Evolutionary conservation across 2,329 filamentous ascomycete species (phyloP).

Genomic region (Metarhizium album): DNA sequence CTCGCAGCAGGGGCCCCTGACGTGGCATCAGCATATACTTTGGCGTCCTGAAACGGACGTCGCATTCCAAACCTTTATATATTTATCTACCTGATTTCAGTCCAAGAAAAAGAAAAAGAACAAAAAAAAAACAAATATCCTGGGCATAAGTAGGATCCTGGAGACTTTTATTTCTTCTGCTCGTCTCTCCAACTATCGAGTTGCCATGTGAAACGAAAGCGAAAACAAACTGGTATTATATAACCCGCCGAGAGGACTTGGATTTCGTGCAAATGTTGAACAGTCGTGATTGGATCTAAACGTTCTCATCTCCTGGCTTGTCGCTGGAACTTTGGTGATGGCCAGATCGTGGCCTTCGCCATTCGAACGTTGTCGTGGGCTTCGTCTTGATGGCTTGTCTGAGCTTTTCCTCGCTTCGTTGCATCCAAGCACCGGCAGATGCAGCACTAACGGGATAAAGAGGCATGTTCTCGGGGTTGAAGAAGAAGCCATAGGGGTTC

Average conservation of each 20-base stretch:
- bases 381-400: conserved; percentile 29
- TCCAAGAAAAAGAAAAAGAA: neutral
- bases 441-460: conserved; percentile 43
- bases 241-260: neutral
- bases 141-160: neutral
- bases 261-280: neutral
- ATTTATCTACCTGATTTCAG: neutral
- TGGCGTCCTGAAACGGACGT: neutral
- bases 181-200: neutral
- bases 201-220: neutral
- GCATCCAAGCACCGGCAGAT: conserved; percentile 26
- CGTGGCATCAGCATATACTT: neutral
- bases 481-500: conserved; percentile 21
- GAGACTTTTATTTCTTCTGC: neutral
- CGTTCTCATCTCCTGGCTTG: conserved; percentile 1
- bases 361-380: conserved; percentile 25
- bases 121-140: too few species aligned
- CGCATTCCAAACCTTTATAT: neutral
- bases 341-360: conserved; percentile 11
- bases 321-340: neutral
- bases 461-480: conserved; percentile 34
- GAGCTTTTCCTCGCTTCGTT: conserved; percentile 29
- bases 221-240: neutral
- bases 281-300: neutral
- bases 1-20: neutral